phyloP scores from a whole-genome alignment of 176 grass and related monocot genomes.

The Echinochloa phyllopogon region DNA sequence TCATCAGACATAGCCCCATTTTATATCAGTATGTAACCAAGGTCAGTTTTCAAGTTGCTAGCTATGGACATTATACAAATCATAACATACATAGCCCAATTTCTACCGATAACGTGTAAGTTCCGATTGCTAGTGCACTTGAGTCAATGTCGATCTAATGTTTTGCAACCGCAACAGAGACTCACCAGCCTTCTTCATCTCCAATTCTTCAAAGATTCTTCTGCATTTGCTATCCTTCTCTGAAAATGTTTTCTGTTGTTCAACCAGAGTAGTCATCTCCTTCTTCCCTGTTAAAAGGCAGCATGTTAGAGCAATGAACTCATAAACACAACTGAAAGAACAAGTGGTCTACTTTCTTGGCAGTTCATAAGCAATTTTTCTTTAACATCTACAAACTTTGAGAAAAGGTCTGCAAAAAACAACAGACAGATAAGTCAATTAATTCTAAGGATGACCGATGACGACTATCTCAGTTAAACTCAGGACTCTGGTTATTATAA shows the following conservation, averaged over 20 bases:
- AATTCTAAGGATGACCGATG: not conserved
- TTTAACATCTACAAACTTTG: conserved; percentile 83
- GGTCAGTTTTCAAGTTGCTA: too few species aligned
- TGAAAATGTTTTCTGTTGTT: conserved; percentile 67
- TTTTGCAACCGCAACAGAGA: too few species aligned
- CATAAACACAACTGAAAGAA: not conserved
- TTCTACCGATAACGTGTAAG: too few species aligned
- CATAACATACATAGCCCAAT: too few species aligned
- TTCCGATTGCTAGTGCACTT: too few species aligned
- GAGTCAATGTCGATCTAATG: too few species aligned
- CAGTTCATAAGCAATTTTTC: conserved; percentile 81
- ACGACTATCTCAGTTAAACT: not conserved
- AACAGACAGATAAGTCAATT: not conserved
- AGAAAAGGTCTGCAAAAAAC: conserved; percentile 64
- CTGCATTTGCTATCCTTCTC: conserved; percentile 70
- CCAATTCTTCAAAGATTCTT: conserved; percentile 79
- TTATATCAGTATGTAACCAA: too few species aligned
- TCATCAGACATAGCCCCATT: too few species aligned
- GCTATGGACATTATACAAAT: too few species aligned
- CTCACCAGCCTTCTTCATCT: conserved; percentile 85
- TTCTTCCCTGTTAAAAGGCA: conserved; percentile 70
- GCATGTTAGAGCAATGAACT: not conserved
- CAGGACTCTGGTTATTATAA: too few species aligned
- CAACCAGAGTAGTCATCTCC: conserved; percentile 58
- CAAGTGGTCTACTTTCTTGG: conserved; percentile 54